A percentile compares a stretch with the other conserved stretches of the same genome.
These are phyloP conservation scores for Carex sylvatica DNA, from an alignment of 202 grass and related monocot species.

Conservation along the genomic window DNA sequence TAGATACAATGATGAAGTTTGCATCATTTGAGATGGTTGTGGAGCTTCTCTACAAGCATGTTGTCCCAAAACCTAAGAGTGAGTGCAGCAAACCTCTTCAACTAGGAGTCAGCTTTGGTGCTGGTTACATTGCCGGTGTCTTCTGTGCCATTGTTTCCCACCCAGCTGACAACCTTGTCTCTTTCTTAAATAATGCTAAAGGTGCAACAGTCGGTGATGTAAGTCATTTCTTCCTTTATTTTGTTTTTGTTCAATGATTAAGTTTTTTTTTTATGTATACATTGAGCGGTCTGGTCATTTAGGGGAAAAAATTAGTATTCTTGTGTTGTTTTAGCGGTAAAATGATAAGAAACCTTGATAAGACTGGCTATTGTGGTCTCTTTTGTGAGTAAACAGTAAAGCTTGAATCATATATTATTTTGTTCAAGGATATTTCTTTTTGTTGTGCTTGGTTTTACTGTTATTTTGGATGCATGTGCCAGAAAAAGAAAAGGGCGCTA, in stretches of 20 bases:
- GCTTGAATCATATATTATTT: neutral
- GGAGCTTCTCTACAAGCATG: slow-evolving; percentile 76
- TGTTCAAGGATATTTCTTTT: neutral
- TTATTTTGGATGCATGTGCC: neutral
- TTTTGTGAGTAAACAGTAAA: neutral
- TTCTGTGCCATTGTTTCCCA: slow-evolving; percentile 88
- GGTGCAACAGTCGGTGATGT: slow-evolving; percentile 81
- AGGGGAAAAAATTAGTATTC: neutral
- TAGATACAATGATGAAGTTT: slow-evolving; percentile 99
- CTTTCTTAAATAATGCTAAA: slow-evolving; percentile 88
- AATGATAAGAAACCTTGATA: neutral
- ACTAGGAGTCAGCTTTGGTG: slow-evolving; percentile 73
- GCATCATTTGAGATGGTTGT: slow-evolving; percentile 82
- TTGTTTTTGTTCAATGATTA: neutral
- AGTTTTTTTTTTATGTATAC: neutral
- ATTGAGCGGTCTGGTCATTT: neutral
- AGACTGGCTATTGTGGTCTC: neutral
- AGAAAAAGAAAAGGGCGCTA: neutral
- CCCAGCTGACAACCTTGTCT: slow-evolving; percentile 81
- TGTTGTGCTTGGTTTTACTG: neutral
- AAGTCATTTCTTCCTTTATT: slow-evolving; percentile 28
- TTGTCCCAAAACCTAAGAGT: slow-evolving; percentile 54
- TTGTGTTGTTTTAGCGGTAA: neutral
- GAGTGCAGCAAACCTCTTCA: slow-evolving; percentile 67
- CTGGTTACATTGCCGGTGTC: slow-evolving; percentile 77